Base-by-base conservation (phyloP, 805 yeast genomes). In the Nakazawaea pomicola region DNA sequence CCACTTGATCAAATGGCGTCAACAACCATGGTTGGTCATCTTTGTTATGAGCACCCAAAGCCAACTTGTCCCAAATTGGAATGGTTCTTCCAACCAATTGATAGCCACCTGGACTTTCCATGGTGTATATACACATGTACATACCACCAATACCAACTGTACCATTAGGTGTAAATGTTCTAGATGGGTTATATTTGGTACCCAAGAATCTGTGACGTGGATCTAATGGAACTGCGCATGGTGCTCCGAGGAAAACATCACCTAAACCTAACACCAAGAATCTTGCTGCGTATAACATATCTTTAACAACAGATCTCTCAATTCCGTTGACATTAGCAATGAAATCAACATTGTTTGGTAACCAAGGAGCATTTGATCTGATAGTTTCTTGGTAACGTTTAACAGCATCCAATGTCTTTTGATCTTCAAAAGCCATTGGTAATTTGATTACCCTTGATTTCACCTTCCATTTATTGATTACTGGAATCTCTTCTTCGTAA, bases 21-120 rank as follows among this genome's bases (percentile, higher is more conserved):
- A 93, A 72, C 54, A 93, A 69, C 98, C 98, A 93, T 42, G 98
- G 98, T 45, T 80, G 65, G 20, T 61, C 63, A 25, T 58, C 70
- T 20, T 68, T 60, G 18, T 74, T 62, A 51, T 82, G 89, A 18
- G 68, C 62, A 31, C 89, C 93, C 48, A 93, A 68, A 24, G 86
- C 74, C 53, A 91, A 73, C 66, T 88, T 90, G 61, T 91, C 99
- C 99, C 99, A 91, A 53, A 91, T 90, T 41, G 98, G 98, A 50
- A 93, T 80, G 9, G 99, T 91, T 58, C 98, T 78, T 43, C 98
- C 99, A 47, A 89, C 91, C 52, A 91, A 74, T 67, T 91, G 98
- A 65, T 91, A 91, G 24, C 99, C 99, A 65, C 99, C 99, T 36
- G 99, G 99, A 19, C 96, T 88, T 51, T 88, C 95, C 91, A 91